Percentiles rank a stretch among this genome's conserved stretches.
These are phyloP conservation scores for Danielia oregonensis DNA, from an alignment of 805 yeast species.

Conservation along the genomic window DNA sequence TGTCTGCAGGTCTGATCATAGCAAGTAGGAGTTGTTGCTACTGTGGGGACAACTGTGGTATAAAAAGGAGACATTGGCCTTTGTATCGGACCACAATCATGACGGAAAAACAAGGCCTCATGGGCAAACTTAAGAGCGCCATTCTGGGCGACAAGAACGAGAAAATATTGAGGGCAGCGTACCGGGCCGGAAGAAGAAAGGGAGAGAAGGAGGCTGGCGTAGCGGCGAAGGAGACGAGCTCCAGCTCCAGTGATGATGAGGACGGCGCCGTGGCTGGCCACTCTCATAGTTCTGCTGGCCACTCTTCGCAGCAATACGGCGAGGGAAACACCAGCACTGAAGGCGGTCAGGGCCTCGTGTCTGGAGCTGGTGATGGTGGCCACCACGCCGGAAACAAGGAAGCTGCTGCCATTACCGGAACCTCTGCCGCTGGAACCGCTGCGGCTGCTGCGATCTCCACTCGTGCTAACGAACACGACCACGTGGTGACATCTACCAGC, in stretches of 20 bases:
- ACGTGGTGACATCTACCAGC: conserved; percentile 2
- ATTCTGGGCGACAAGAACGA: conserved; percentile 6
- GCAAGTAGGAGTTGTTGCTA: too few species aligned
- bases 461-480: background rate
- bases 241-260: conserved; percentile 9
- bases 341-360: too few species aligned
- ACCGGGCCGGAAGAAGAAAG: conserved; percentile 12
- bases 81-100: too few species aligned
- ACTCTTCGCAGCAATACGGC: too few species aligned
- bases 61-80: too few species aligned
- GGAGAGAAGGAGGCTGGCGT: conserved; percentile 6
- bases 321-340: background rate
- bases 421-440: conserved; percentile 2
- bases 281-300: background rate
- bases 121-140: conserved; percentile 9
- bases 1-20: too few species aligned
- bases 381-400: conserved; percentile 9
- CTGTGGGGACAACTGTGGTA: too few species aligned
- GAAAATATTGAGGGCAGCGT: conserved; percentile 9
- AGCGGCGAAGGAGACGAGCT: background rate
- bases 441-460: background rate
- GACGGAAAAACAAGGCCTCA: conserved; percentile 10
- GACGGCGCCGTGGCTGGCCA: conserved; percentile 4
- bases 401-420: too few species aligned
- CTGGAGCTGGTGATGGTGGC: conserved; percentile 4